phyloP scores from a whole-genome alignment of 306 rosid species.

The Vicia sativa region DNA sequence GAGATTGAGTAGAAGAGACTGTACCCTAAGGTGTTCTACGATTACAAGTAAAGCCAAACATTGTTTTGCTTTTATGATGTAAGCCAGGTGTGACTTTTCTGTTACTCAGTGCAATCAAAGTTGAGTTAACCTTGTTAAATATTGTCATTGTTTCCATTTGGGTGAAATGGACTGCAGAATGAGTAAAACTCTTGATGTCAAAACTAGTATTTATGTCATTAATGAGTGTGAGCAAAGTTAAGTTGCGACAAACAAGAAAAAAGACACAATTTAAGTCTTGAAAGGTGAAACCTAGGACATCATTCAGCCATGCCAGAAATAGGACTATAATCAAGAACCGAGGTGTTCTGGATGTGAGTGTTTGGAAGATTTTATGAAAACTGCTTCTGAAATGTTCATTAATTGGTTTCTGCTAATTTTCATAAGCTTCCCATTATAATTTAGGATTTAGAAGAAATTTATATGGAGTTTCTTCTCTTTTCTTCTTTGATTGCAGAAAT shows the following conservation, averaged over 20 bases:
- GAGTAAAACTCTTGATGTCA: neutral
- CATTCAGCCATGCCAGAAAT: neutral
- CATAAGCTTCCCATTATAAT: neutral
- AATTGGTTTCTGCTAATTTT: neutral
- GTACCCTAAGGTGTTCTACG: neutral
- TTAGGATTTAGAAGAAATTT: neutral
- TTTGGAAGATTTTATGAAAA: neutral
- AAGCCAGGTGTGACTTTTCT: neutral
- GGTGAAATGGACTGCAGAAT: conserved; percentile 2
- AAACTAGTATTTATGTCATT: conserved; percentile 19
- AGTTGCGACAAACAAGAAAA: neutral
- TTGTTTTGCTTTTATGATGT: neutral
- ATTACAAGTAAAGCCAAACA: neutral
- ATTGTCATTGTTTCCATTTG: conserved; percentile 15
- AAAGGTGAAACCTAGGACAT: conserved; percentile 18
- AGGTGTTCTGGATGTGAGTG: too few species aligned
- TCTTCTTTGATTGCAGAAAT: neutral
- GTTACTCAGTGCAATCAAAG: neutral
- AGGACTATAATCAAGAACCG: neutral
- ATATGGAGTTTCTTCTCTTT: neutral
- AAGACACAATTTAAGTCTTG: conserved; percentile 14
- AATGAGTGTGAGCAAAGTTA: conserved; percentile 11
- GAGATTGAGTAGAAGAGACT: conserved; percentile 13
- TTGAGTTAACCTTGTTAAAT: conserved; percentile 20
- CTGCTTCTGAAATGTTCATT: neutral